Conservation (phyloP, 257 asterid genomes). For the Lavandula angustifolia region DNA sequence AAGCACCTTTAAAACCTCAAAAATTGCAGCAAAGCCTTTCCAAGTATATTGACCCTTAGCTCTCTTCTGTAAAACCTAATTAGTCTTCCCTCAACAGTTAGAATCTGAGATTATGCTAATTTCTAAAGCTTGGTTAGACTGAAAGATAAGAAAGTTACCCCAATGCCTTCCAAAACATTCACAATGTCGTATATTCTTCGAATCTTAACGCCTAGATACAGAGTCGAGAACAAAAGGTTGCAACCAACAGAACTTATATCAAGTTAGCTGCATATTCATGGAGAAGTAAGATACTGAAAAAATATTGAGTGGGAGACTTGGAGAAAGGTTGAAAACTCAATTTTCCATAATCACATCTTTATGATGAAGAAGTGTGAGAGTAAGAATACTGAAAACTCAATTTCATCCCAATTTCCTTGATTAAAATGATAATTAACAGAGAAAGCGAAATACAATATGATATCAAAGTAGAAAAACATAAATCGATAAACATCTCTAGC, state of each 20-base stretch:
- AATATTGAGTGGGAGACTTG: too few relatives aligned
- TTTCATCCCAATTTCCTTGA: background rate
- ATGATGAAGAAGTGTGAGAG: background rate
- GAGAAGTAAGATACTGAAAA: too few relatives aligned
- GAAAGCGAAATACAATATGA: background rate
- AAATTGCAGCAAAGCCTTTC: conserved; percentile 52
- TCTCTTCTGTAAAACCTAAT: conserved; percentile 45
- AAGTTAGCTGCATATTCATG: too few relatives aligned
- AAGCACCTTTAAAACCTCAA: conserved; percentile 45
- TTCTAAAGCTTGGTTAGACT: background rate
- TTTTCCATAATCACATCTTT: conserved; percentile 9
- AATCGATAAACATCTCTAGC: background rate
- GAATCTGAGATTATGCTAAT: conserved; percentile 10
- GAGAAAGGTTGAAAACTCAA: too few relatives aligned
- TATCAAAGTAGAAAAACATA: background rate
- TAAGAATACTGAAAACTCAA: background rate
- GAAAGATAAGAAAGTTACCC: conserved; percentile 41
- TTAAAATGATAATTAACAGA: background rate
- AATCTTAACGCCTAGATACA: conserved; percentile 58
- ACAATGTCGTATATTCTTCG: conserved; percentile 69
- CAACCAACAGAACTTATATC: too few relatives aligned
- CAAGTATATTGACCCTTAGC: conserved; percentile 55
- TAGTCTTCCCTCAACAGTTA: background rate
- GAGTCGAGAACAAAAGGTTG: background rate
- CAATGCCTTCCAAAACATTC: conserved; percentile 62